Percentiles rank a stretch among this genome's conserved stretches.
phyloP scores from a whole-genome alignment of 768 basidiomycete genomes.

The Botryobasidium botryosum region DNA sequence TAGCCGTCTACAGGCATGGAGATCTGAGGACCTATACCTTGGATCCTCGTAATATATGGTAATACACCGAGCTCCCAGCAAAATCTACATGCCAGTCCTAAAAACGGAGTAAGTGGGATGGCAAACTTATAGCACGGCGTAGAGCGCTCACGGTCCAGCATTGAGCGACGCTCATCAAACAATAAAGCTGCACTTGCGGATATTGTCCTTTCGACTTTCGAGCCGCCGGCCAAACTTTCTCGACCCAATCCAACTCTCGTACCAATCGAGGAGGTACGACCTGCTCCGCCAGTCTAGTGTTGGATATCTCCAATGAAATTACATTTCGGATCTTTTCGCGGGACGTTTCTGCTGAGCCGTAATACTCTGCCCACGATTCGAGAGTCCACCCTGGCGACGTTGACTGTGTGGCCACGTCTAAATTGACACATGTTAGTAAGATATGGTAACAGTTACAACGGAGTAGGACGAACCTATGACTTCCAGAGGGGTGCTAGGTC shows the following conservation, averaged over 20 bases:
- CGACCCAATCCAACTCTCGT: conserved; percentile 91
- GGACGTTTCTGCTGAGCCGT: conserved; percentile 41
- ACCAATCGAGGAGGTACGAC: conserved; percentile 73
- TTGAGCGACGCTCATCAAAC: conserved; percentile 84
- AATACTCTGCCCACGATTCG: conserved; percentile 81
- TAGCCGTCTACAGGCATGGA: conserved; percentile 1
- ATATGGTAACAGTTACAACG: conserved; percentile 15
- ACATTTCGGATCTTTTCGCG: conserved; percentile 88
- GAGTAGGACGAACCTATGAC: conserved; percentile 53
- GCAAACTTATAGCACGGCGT: background rate
- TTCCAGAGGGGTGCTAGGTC: conserved; percentile 63
- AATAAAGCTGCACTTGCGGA: conserved; percentile 92
- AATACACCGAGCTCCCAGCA: conserved; percentile 95
- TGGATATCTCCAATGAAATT: conserved; percentile 87
- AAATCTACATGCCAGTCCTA: conserved; percentile 99
- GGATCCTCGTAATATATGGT: conserved; percentile 73
- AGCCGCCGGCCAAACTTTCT: conserved; percentile 80
- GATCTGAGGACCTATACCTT: conserved; percentile 41
- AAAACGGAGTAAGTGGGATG: background rate
- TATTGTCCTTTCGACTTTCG: conserved; percentile 57
- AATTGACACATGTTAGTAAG: background rate
- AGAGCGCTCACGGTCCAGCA: conserved; percentile 86
- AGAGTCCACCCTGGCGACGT: conserved; percentile 78
- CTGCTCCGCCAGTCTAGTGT: conserved; percentile 59
- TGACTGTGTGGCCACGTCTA: conserved; percentile 77